Base-by-base conservation (phyloP, 345 rosid species). In the Arabidopsis suecica region DNA sequence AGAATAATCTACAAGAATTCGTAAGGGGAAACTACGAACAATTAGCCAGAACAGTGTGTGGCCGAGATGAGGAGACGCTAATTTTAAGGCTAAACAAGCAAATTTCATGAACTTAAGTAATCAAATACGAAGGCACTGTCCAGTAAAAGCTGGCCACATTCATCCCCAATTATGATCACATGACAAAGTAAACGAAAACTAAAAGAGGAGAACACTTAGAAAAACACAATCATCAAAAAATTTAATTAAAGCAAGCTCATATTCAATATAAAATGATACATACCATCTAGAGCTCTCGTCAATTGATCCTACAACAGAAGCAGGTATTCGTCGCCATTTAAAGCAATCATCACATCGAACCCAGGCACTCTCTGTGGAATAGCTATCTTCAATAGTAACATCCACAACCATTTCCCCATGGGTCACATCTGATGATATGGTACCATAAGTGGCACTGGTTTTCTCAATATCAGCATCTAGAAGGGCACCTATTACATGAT, bases 261-360 rank as follows among this genome's bases (percentile, higher is more conserved):
- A 11, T 48, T 65, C 30, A 13, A 32, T 65, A 63, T 55, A 63
- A 33, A 53, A 77, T 30, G 30, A 54, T 25, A 69, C 53, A 41
- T 95, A 95, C 99, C 99, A 95, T 64, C 80, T 80, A 76, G 93
- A 85, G 82, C 88, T 76, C 66, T 86, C 93, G 70, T 86, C 91
- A 67, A 95, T 86, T 41, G 84, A 79, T 65, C 79, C 86, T 20
- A 86, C 91, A 65, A 90, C 87, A 60, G 83, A 68, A 81, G 87
- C 89, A 45, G 93, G 87, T 72, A 95, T 92, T 32, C 96, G 91
- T 79, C 99, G 85, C 99, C 99, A 95, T 85, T 95, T 90, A 59
- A 78, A 82, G 76, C 98, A 95, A 76, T 86, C 96, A 81, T 95
- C 99, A 83, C 99, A 95, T 30, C 83, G 85, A 78, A 92, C 99